Evolutionary conservation across 306 rosid species (phyloP).

Genomic region (Malus orientalis): DNA sequence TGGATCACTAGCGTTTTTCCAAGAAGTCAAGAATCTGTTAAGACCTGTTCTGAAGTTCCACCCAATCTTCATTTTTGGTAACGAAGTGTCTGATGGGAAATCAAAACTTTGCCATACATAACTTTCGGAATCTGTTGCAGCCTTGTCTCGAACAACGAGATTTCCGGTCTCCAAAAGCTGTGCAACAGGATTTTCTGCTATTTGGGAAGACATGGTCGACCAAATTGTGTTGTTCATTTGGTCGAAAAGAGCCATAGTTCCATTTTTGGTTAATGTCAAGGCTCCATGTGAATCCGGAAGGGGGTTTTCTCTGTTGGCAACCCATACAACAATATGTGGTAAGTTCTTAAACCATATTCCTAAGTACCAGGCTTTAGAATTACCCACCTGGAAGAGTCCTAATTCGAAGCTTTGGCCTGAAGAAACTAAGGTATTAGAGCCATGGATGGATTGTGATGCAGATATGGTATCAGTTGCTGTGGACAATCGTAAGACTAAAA

Average conservation of each 20-base stretch:
- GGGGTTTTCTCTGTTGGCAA: conserved; percentile 16
- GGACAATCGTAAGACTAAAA: not conserved
- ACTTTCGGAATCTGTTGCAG: not conserved
- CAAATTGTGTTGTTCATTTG: not conserved
- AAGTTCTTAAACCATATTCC: conserved; percentile 18
- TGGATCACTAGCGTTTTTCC: conserved; percentile 5
- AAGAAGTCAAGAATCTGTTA: not conserved
- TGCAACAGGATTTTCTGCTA: conserved; percentile 7
- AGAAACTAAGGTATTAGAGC: conserved; percentile 1
- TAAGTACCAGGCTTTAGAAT: conserved; percentile 1
- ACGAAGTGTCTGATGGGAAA: conserved; percentile 22
- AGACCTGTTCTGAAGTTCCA: conserved; percentile 1
- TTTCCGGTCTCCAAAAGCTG: conserved; percentile 32
- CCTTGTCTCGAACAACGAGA: conserved; percentile 23
- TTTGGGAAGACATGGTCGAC: not conserved
- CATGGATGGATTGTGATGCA: not conserved
- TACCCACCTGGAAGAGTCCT: conserved; percentile 8
- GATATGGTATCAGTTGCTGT: conserved; percentile 2
- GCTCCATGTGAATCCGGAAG: not conserved
- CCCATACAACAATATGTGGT: conserved; percentile 7
- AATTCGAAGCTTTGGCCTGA: conserved; percentile 1
- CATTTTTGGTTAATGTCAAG: not conserved
- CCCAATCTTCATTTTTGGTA: conserved; percentile 19
- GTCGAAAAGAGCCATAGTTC: not conserved
- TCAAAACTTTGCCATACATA: conserved; percentile 40